Evolutionary conservation across 192 early-diverging fungal genomes (phyloP).

Genomic region (Umbelopsis sp.): DNA sequence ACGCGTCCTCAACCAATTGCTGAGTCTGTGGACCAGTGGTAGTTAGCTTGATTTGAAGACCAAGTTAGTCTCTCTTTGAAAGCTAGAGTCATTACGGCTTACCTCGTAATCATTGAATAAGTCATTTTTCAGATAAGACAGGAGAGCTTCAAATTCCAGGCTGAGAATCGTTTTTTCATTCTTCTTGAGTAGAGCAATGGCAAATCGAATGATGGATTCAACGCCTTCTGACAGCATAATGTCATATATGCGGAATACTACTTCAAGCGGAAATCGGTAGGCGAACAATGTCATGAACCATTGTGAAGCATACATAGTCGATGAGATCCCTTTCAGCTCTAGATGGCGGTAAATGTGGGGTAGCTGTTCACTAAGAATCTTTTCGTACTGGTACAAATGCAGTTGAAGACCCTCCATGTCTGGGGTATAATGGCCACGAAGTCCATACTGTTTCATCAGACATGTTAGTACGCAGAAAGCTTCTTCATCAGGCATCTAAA

Average conservation of each 20-base stretch:
- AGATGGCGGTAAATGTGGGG: constrained; percentile 78
- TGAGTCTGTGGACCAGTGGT: constrained; percentile 65
- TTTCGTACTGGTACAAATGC: constrained; percentile 85
- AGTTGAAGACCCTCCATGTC: constrained; percentile 88
- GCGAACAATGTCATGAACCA: constrained; percentile 99
- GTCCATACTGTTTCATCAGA: constrained; percentile 82
- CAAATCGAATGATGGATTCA: constrained; percentile 79
- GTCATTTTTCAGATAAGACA: constrained; percentile 85
- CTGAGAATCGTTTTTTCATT: constrained; percentile 75
- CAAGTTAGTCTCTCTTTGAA: too few species aligned
- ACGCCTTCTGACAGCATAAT: constrained; percentile 88
- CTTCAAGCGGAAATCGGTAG: constrained; percentile 86
- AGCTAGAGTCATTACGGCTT: too few species aligned
- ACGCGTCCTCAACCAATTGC: constrained; percentile 74
- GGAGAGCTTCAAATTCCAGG: constrained; percentile 75
- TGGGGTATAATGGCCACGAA: constrained; percentile 88
- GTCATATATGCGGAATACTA: constrained; percentile 89
- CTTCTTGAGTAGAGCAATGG: constrained; percentile 78
- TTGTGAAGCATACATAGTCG: constrained; percentile 93
- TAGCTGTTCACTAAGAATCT: constrained; percentile 74
- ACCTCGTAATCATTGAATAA: constrained; percentile 83
- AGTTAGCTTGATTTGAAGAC: constrained; percentile 34
- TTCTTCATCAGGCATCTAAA: constrained; percentile 91
- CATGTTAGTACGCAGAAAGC: constrained; percentile 88
- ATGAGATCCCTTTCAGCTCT: constrained; percentile 70